phyloP scores from a whole-genome alignment of 306 rosid species.

The Quercus parvula region DNA sequence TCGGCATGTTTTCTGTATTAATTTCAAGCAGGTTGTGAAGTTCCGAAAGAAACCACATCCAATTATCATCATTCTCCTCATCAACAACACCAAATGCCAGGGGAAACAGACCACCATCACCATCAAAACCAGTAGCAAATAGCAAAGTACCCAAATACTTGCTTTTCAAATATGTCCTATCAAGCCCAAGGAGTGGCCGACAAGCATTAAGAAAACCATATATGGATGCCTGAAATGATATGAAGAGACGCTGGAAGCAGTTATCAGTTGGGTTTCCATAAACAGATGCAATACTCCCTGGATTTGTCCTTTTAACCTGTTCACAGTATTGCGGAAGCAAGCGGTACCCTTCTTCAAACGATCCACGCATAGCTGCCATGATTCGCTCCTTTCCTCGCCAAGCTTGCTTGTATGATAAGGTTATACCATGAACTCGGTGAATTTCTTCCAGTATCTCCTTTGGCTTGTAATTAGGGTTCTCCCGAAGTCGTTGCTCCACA shows the following conservation, averaged over 20 bases:
- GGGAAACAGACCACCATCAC: slow-evolving; percentile 83
- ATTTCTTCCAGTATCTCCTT: slow-evolving; percentile 92
- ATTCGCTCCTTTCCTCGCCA: slow-evolving; percentile 97
- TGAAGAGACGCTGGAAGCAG: slow-evolving; percentile 81
- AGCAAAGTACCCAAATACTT: slow-evolving; percentile 81
- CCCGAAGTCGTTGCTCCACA: slow-evolving; percentile 74
- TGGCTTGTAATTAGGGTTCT: slow-evolving; percentile 83
- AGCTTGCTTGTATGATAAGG: slow-evolving; percentile 85
- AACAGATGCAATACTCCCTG: slow-evolving; percentile 78
- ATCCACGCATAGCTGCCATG: slow-evolving; percentile 94
- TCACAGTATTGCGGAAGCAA: slow-evolving; percentile 86
- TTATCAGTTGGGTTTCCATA: slow-evolving; percentile 60
- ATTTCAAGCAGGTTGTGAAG: slow-evolving; percentile 78
- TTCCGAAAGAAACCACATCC: slow-evolving; percentile 94
- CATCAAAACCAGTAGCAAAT: slow-evolving; percentile 77
- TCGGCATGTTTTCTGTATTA: slow-evolving; percentile 85
- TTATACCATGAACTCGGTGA: slow-evolving; percentile 81
- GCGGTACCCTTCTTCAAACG: slow-evolving; percentile 87
- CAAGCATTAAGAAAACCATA: slow-evolving; percentile 85
- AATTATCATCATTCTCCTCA: slow-evolving; percentile 79
- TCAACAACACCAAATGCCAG: slow-evolving; percentile 86
- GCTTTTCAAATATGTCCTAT: slow-evolving; percentile 72
- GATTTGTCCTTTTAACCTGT: slow-evolving; percentile 76
- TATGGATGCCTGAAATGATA: slow-evolving; percentile 82
- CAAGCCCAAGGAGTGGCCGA: slow-evolving; percentile 80